Conservation (phyloP, 2,329 filamentous ascomycete species). For the Cytospora paraplurivora region DNA sequence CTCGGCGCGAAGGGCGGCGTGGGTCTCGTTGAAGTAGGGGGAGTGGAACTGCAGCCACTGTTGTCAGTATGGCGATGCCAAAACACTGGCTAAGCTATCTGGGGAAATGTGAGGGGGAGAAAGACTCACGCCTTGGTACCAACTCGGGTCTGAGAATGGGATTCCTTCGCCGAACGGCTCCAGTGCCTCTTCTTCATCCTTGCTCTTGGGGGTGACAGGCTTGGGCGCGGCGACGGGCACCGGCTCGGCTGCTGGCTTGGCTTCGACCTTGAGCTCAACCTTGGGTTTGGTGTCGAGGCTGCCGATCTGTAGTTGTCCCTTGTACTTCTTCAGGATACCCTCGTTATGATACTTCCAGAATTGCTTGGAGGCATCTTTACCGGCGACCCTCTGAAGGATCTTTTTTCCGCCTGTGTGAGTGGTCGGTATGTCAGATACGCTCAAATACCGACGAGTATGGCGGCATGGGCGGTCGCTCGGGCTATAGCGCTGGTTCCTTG, state of each 20-base stretch:
- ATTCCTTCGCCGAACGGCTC: slow-evolving; percentile 85
- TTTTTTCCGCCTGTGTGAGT: slow-evolving; percentile 67
- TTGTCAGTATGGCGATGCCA: not conserved
- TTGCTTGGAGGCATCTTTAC: slow-evolving; percentile 68
- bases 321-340: slow-evolving; percentile 84
- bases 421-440: not conserved
- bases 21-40: slow-evolving; percentile 93
- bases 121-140: slow-evolving; percentile 84
- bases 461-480: not conserved
- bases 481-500: not conserved
- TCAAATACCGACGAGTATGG: not conserved
- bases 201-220: slow-evolving; percentile 34
- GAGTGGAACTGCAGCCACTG: slow-evolving; percentile 75
- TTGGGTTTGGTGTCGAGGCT: slow-evolving; percentile 86
- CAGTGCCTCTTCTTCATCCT: slow-evolving; percentile 68
- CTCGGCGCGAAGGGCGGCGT: slow-evolving; percentile 87
- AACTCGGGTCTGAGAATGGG: slow-evolving; percentile 88
- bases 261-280: slow-evolving; percentile 58
- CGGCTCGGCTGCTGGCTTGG: slow-evolving; percentile 60
- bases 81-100: not conserved
- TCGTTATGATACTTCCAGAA: slow-evolving; percentile 84
- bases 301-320: slow-evolving; percentile 74
- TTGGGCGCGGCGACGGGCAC: slow-evolving; percentile 52
- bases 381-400: slow-evolving; percentile 63
- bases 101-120: not conserved